Conservation (phyloP, 164 flowering plant genomes). For the Warburgia ugandensis region DNA sequence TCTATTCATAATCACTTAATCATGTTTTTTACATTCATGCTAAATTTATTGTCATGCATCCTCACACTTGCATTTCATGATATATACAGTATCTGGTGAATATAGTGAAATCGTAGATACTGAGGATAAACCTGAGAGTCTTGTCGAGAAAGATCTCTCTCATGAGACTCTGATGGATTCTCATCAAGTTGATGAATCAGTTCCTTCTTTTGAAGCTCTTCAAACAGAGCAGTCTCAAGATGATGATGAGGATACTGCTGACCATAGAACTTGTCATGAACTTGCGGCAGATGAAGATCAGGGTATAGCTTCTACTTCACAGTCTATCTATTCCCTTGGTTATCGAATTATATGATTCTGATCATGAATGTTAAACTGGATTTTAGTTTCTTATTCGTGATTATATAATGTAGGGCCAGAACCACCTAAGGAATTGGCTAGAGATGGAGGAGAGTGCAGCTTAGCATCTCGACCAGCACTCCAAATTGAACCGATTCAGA, state of each 20-base stretch:
- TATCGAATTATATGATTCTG: too few relatives aligned
- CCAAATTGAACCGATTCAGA: constrained; percentile 14
- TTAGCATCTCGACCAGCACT: not conserved
- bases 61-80: not conserved
- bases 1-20: not conserved
- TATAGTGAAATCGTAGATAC: constrained; percentile 8
- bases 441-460: constrained; percentile 16
- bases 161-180: constrained; percentile 33
- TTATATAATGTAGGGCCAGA: constrained; percentile 11
- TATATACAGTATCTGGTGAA: constrained; percentile 28
- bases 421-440: constrained; percentile 23
- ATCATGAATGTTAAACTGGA: too few relatives aligned
- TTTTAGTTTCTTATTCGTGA: constrained; percentile 1
- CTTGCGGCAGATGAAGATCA: constrained; percentile 18
- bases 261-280: constrained; percentile 14
- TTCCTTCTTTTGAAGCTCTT: constrained; percentile 14
- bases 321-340: too few relatives aligned
- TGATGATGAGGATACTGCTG: not conserved
- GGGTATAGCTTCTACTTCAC: constrained; percentile 21
- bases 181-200: constrained; percentile 22
- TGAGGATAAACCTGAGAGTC: constrained; percentile 34
- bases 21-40: too few relatives aligned
- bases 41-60: too few relatives aligned
- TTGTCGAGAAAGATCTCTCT: constrained; percentile 39
- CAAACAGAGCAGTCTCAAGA: constrained; percentile 12